These are phyloP conservation scores for Agrostemma githago DNA, from an alignment of 148 eudicot genomes.

Conservation along the genomic window DNA sequence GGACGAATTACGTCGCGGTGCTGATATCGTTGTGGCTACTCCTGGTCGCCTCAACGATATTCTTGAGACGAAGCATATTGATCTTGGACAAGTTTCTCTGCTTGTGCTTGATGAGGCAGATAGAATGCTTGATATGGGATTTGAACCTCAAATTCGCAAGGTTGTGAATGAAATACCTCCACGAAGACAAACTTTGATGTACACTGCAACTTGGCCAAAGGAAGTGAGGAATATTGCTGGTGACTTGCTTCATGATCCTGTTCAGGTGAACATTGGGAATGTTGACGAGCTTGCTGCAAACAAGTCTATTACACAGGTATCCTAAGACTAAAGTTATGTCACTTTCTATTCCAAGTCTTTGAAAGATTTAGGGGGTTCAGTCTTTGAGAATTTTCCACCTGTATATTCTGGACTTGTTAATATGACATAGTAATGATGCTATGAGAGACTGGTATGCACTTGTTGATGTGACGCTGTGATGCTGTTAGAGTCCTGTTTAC, in stretches of 20 bases:
- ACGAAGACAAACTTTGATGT: slow-evolving; percentile 93
- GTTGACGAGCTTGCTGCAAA: slow-evolving; percentile 94
- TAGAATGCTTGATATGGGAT: slow-evolving; percentile 99
- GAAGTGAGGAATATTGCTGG: slow-evolving; percentile 86
- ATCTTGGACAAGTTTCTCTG: slow-evolving; percentile 82
- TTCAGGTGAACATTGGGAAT: slow-evolving; percentile 92
- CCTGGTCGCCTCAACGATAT: slow-evolving; percentile 99
- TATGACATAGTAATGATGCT: neutral
- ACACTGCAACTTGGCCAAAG: slow-evolving; percentile 99
- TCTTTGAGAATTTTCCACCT: neutral
- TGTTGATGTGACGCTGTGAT: neutral
- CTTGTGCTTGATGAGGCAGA: slow-evolving; percentile 98
- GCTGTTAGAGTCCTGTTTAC: neutral
- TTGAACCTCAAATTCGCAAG: slow-evolving; percentile 97
- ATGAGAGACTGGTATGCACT: neutral
- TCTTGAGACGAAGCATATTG: slow-evolving; percentile 77
- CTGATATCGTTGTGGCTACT: slow-evolving; percentile 95
- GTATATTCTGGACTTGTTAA: neutral
- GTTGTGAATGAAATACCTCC: slow-evolving; percentile 97
- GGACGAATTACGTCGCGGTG: slow-evolving; percentile 81
- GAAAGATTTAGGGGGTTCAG: neutral
- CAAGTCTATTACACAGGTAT: slow-evolving; percentile 94
- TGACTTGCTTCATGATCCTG: slow-evolving; percentile 84
- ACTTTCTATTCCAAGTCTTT: neutral
- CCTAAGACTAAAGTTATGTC: neutral